phyloP scores from a whole-genome alignment of 768 basidiomycete genomes.

The Amanita jacksonii region DNA sequence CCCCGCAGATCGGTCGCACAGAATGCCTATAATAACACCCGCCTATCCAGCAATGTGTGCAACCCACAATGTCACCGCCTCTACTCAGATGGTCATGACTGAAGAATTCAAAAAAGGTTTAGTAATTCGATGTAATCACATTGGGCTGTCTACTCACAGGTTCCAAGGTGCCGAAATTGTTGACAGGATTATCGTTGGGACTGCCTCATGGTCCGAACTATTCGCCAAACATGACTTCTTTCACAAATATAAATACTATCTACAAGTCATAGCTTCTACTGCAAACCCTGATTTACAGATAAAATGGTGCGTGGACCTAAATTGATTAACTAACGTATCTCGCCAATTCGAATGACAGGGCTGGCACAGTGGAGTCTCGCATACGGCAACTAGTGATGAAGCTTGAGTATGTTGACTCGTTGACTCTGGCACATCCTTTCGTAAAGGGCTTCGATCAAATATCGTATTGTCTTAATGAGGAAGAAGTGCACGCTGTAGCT shows the following conservation, averaged over 20 bases:
- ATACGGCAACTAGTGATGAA: constrained; percentile 96
- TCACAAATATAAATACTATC: constrained; percentile 91
- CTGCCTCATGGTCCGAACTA: constrained; percentile 84
- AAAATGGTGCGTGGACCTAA: constrained; percentile 63
- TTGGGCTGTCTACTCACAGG: constrained; percentile 9
- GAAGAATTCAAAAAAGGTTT: constrained; percentile 90
- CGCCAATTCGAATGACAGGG: constrained; percentile 22
- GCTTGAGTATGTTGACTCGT: constrained; percentile 89
- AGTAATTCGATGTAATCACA: constrained; percentile 6
- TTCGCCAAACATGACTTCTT: constrained; percentile 97
- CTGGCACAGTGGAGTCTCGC: constrained; percentile 98
- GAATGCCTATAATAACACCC: constrained; percentile 99
- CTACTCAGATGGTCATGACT: constrained; percentile 93
- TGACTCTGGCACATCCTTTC: constrained; percentile 91
- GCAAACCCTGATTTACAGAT: constrained; percentile 76
- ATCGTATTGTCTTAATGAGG: constrained; percentile 73
- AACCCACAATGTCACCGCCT: constrained; percentile 94
- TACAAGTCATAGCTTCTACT: constrained; percentile 91
- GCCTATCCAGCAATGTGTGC: constrained; percentile 99
- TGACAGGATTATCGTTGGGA: constrained; percentile 81
- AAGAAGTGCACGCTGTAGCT: constrained; percentile 81
- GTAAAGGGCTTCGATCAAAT: constrained; percentile 89
- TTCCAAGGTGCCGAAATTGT: constrained; percentile 83
- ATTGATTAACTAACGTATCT: not conserved
- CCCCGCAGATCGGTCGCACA: constrained; percentile 85